phyloP scores from a whole-genome alignment of 2,329 filamentous ascomycete genomes.

The Fusarium sp. region DNA sequence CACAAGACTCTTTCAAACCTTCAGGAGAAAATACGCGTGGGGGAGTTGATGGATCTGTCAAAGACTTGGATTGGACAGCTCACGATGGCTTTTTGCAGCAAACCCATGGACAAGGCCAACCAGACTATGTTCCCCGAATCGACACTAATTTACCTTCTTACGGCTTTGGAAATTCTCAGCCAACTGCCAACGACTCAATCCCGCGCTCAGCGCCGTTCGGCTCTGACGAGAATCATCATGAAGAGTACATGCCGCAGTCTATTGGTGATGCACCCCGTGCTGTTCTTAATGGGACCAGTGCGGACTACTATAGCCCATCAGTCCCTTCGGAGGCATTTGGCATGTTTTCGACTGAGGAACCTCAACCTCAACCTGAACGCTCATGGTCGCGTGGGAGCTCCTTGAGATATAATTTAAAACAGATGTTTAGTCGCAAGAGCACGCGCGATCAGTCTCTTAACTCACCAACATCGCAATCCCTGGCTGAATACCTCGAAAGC shows the following conservation, averaged over 20 bases:
- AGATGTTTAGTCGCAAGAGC: conserved; percentile 50
- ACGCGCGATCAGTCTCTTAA: conserved; percentile 45
- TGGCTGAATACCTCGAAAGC: conserved; percentile 29
- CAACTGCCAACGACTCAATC: conserved; percentile 23
- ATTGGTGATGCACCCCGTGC: conserved; percentile 44
- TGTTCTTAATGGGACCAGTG: conserved; percentile 50
- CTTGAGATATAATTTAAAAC: conserved; percentile 49
- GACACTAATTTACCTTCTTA: conserved; percentile 25
- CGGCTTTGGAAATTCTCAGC: conserved; percentile 8
- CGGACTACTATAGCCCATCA: conserved; percentile 54
- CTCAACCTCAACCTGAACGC: conserved; percentile 38
- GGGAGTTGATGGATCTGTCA: conserved; percentile 37
- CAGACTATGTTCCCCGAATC: conserved; percentile 21
- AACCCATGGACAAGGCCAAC: conserved; percentile 24
- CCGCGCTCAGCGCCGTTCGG: conserved; percentile 37
- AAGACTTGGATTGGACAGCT: conserved; percentile 41
- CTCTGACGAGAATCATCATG: conserved; percentile 33
- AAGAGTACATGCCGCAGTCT: conserved; percentile 44
- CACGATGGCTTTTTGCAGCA: conserved; percentile 27
- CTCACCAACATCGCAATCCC: conserved; percentile 39
- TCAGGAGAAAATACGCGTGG: conserved; percentile 44
- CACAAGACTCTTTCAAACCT: conserved; percentile 50
- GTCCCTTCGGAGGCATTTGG: conserved; percentile 55
- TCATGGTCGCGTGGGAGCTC: conserved; percentile 49
- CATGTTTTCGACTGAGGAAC: conserved; percentile 46